Conservation (phyloP, 768 basidiomycete genomes). For the Candolleomyces aberdarensis region DNA sequence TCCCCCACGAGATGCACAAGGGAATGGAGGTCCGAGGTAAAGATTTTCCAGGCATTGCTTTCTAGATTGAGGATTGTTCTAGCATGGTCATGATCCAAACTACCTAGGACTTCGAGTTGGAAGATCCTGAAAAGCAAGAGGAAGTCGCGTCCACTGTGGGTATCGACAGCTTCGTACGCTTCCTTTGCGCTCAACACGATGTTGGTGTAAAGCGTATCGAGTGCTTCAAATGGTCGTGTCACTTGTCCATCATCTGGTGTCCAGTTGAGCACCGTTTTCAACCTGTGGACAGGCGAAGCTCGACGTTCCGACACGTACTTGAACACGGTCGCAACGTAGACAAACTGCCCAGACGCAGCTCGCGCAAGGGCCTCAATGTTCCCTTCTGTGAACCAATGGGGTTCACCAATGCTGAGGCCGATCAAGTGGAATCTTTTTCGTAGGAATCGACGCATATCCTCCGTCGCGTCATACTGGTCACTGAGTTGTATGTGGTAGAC, state of each 20-base stretch:
- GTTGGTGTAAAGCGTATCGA: not conserved
- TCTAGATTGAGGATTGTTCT: no score
- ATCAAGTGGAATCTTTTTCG: not conserved
- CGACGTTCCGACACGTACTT: not conserved
- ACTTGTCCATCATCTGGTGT: not conserved
- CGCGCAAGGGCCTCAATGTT: not conserved
- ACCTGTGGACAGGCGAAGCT: not conserved
- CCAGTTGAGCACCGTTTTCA: not conserved
- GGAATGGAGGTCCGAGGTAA: not conserved
- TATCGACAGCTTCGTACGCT: not conserved
- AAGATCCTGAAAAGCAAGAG: not conserved
- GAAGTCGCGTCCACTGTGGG: not conserved
- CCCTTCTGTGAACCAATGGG: not conserved
- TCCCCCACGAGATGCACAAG: not conserved
- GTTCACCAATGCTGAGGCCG: not conserved
- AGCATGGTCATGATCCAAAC: no score
- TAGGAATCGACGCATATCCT: not conserved
- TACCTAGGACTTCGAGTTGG: no score
- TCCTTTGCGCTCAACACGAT: not conserved
- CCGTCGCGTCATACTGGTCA: not conserved
- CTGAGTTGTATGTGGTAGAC: not conserved
- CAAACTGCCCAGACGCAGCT: slow-evolving; percentile 3
- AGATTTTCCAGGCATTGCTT: no score
- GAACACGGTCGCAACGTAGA: slow-evolving; percentile 3
- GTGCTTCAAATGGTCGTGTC: not conserved